Conservation (phyloP, 2,329 filamentous ascomycete species). For the Aspergillus sp. region DNA sequence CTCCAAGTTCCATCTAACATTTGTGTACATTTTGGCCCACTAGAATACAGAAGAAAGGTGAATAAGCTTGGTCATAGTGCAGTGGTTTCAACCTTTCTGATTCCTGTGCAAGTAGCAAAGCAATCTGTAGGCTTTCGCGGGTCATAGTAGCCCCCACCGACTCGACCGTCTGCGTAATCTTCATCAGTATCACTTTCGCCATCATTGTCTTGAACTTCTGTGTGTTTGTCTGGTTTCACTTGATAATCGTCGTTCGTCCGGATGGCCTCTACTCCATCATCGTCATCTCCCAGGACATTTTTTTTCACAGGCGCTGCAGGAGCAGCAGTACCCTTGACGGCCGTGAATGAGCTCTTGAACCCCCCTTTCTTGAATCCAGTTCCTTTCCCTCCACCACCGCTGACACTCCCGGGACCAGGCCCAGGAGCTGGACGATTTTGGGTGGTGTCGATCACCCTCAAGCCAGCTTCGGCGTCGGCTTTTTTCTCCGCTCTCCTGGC, state of each 20-base stretch:
- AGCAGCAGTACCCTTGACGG: constrained; percentile 39
- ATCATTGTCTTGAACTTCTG: constrained; percentile 32
- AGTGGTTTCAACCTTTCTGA: constrained; percentile 9
- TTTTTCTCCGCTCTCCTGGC: constrained; percentile 38
- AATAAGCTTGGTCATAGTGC: constrained; percentile 1
- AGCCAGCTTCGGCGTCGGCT: constrained; percentile 38
- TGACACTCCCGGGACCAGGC: constrained; percentile 16
- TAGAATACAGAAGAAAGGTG: no score
- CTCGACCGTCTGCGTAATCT: constrained; percentile 46
- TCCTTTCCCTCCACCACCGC: constrained; percentile 19
- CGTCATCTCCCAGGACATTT: constrained; percentile 40
- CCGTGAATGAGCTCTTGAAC: constrained; percentile 71
- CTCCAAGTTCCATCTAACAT: no score
- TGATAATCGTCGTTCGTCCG: constrained; percentile 9
- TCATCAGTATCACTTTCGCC: constrained; percentile 69
- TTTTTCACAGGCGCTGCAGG: constrained; percentile 30
- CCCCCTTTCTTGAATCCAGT: constrained; percentile 71
- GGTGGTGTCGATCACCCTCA: constrained; percentile 32
- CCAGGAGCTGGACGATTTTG: constrained; percentile 12
- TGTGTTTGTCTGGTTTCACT: constrained; percentile 2
- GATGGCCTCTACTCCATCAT: constrained; percentile 30
- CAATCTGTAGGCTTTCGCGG: constrained; percentile 50
- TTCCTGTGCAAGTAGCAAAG: constrained; percentile 30
- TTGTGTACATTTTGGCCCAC: no score
- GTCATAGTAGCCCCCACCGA: constrained; percentile 47